These are phyloP conservation scores for Conticribra guillardii DNA, from an alignment of 108 stramenopile species.

Conservation along the genomic window DNA sequence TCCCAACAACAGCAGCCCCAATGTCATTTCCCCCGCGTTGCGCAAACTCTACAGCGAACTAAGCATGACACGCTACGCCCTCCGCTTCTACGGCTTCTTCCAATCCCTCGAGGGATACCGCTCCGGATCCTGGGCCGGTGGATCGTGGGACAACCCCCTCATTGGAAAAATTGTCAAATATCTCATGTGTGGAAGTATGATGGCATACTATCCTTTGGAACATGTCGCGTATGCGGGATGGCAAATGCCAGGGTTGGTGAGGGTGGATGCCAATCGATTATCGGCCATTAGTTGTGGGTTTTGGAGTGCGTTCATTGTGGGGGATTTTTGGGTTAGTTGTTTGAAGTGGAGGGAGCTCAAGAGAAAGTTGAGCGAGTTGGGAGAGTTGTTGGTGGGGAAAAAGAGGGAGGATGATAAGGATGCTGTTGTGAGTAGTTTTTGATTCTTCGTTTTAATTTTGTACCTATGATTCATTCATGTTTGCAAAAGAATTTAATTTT, in stretches of 20 bases:
- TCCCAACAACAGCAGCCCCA: conserved; percentile 14
- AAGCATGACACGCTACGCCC: conserved; percentile 65
- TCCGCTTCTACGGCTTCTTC: conserved; percentile 71
- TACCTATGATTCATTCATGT: conserved; percentile 7
- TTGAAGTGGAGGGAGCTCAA: conserved; percentile 48
- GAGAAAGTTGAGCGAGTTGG: conserved; percentile 27
- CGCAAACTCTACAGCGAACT: conserved; percentile 58
- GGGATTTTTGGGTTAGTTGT: conserved; percentile 57
- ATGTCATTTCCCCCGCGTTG: conserved; percentile 31
- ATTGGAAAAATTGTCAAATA: conserved; percentile 60
- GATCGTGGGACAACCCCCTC: conserved; percentile 35
- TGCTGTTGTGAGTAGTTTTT: conserved; percentile 26
- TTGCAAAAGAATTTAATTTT: too few relatives aligned
- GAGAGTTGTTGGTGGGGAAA: conserved; percentile 21
- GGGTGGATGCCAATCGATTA: conserved; percentile 50
- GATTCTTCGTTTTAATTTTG: conserved; percentile 8
- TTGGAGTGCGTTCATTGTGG: conserved; percentile 68
- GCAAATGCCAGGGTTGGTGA: conserved; percentile 58
- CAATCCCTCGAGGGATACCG: conserved; percentile 65
- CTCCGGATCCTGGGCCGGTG: conserved; percentile 61
- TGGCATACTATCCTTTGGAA: conserved; percentile 78
- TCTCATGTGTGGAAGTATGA: conserved; percentile 76
- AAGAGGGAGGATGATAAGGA: conserved; percentile 41
- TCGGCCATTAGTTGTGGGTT: conserved; percentile 74
- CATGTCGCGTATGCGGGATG: conserved; percentile 74